Base-by-base conservation (phyloP, 2,329 filamentous ascomycete genomes). In the Passalora sequoiae region DNA sequence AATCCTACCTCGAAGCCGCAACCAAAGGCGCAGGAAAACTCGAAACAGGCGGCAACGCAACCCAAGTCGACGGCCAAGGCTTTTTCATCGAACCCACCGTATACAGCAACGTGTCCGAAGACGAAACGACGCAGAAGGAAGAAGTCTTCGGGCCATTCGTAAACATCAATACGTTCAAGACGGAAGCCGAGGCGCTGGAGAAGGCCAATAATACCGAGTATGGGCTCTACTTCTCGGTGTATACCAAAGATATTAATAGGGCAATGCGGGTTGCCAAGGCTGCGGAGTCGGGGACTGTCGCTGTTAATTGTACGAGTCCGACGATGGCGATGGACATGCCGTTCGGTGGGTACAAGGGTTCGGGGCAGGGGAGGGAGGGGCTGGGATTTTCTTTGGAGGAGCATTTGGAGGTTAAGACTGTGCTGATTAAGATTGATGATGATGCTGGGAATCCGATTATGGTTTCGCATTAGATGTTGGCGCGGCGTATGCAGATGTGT, bases 11-110 rank as follows among this genome's bases (percentile, higher is more conserved):
- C 22, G 22, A 55, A 17, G 40, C 55, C 28, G 57, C 49, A 2
- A 54, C 46, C 15, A 36, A 56, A 17, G 47, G 50, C 19, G 47
- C 45, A 24, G 55, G 52, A 3, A 59, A 50, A 21, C 50, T 61
- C 13, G 49, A 54, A 22, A 44, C 51, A 1, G 55, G 56, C 21
- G 59, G 56, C 7, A 32, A 54, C 8, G 40, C 49, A 6, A 42
- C 53, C 2, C 46, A 53, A 10, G 40, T 50, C 12, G 49, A 53
- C 16, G 56, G 49, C 6, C 57, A 58, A n/a, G 70, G 72, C 10
- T 69, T 64, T 49, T 72, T 69, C 48, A 61, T 75, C 17, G 62
- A 67, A 43, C 71, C 72, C 1, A 69, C 69, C 9, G 67, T 75
- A 30, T 74, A 74, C 58, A 55, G 65, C n/a, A 57, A 70, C 38